Base-by-base conservation (phyloP, 1,284 basidiomycete species). In the Tilletia caries region DNA sequence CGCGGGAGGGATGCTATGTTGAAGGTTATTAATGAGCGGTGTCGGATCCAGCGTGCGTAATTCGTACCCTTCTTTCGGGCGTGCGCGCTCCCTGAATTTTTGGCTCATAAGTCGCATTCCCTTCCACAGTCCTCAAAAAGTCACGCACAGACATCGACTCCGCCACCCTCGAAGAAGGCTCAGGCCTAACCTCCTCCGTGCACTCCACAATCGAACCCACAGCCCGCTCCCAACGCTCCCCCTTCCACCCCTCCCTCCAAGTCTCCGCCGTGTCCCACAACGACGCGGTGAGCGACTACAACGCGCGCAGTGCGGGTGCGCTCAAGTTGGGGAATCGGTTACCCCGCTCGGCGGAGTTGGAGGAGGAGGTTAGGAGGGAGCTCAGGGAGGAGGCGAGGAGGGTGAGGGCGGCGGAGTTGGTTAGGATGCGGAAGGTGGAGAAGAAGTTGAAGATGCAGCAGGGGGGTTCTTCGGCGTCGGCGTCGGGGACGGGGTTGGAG, bases 21-120 rank as follows among this genome's bases (percentile, higher is more conserved):
- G 88, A 89, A 91, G 64, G 93, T 98, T 60, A 91, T 98, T 67
- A 96, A 97, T 83, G 94, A 94, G 82, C 90, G 94, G 76, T 87
- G 98, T 62, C 89, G 90, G 60, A 91, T 99, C 75, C 91, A 96
- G 81, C 91, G 94, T 94, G 85, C 85, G 83, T 81, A 2, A 18
- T 8, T 10, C 3, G 10, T 6, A 20, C 6, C 29, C 10, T 60
- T 10, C 54, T 60, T 29, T 20, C 52, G 41, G 3, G 10, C n/a
- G 34, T 27, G 5, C 25, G 29, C 48, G 48, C 48, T n/a, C 10
- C n/a, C 43, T 44, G 43, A 8, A 44, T 10, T 20, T 44, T 44
- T 20, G 20, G 10, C 43, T 8, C 43, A 44, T 8, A 44, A 44
- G 43, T 44, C 20, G 43, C 43, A 44, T 44, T 44, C 43, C 8